A percentile compares a stretch with the other conserved stretches of the same genome.
Conservation (phyloP, 768 basidiomycete genomes). For the Russula sp. region DNA sequence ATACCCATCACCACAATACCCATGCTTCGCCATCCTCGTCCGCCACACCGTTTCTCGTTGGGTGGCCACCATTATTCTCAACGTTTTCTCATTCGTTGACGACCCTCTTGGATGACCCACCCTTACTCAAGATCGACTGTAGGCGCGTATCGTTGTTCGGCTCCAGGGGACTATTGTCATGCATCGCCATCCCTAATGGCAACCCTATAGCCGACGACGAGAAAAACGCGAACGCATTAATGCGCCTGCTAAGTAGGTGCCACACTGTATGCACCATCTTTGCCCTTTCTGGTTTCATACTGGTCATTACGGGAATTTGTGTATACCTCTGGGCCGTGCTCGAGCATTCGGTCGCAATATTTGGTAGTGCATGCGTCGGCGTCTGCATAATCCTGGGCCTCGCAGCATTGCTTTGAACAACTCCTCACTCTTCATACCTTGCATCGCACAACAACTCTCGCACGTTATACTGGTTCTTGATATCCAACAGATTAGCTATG, state of each 20-base stretch:
- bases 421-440: neutral
- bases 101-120: constrained; percentile 19
- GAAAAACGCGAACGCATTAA: constrained; percentile 17
- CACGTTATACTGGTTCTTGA: neutral
- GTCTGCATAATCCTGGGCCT: constrained; percentile 18
- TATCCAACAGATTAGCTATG: neutral
- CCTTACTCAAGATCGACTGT: constrained; percentile 22
- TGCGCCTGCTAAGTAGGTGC: constrained; percentile 24
- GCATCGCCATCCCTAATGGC: neutral
- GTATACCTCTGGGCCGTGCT: constrained; percentile 24
- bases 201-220: constrained; percentile 17
- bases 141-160: constrained; percentile 12
- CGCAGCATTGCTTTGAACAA: constrained; percentile 17
- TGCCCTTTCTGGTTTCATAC: constrained; percentile 23
- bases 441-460: neutral
- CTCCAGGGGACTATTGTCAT: neutral
- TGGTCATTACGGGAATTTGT: constrained; percentile 23
- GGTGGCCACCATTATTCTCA: constrained; percentile 5
- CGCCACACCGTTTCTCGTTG: constrained; percentile 1
- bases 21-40: neutral
- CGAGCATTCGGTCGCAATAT: constrained; percentile 23
- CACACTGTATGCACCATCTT: constrained; percentile 21
- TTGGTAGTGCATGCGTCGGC: constrained; percentile 24
- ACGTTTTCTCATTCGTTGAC: neutral
- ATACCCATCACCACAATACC: neutral